Evolutionary conservation across 176 grass and related monocot genomes (phyloP), one percentile per base, ranked within the genome.

Genomic region (Stipa capillata): DNA sequence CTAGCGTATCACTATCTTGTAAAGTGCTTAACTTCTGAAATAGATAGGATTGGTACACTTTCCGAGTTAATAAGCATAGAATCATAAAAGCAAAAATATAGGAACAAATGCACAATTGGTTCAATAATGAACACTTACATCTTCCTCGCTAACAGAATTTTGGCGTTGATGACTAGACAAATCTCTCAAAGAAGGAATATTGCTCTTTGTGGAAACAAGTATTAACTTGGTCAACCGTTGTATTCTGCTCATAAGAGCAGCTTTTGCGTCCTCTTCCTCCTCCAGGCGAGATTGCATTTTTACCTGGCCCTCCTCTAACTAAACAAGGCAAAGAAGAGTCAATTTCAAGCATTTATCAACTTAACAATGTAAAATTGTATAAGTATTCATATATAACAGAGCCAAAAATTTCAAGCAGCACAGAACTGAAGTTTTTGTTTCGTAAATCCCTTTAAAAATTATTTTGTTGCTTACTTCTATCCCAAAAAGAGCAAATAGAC

Each of bases 231-330:
- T 99, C 75, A 99, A 48, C 2, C 96, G 86, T 44, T 99, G 96
- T 83, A 99, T 99, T 82, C 96, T 88, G 67, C 96, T 95, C 96
- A 99, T 99, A 39, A 99, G 83, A 91, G 96, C 96, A 89, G 96
- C 90, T 91, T 99, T 99, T 20, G 90, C 92, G 79, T 99, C 96
- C 84, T 99, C 96, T 99, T 99, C 96, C 82, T 99, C 96, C 84
- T 99, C 96, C 31, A 99, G 66, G 53, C 96, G 92, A 66, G 78
- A 99, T 64, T 99, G 96, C 96, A 99, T 99, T 76, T 99, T 99
- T 73, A 99, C 92, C 69, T 99, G 96, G 20, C 96, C 96, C 72
- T 91, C 96, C 78, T 99, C 92, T 70, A 99, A 83, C 96, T 99
- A 85, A 39, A 83, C 34, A 77, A 82, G 23, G 82, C 5, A 82